Evolutionary conservation across 225 moss, liverwort and hornwort genomes (phyloP), one percentile per base, ranked within the genome.

Genomic region (Pseudoscleropodium purum): DNA sequence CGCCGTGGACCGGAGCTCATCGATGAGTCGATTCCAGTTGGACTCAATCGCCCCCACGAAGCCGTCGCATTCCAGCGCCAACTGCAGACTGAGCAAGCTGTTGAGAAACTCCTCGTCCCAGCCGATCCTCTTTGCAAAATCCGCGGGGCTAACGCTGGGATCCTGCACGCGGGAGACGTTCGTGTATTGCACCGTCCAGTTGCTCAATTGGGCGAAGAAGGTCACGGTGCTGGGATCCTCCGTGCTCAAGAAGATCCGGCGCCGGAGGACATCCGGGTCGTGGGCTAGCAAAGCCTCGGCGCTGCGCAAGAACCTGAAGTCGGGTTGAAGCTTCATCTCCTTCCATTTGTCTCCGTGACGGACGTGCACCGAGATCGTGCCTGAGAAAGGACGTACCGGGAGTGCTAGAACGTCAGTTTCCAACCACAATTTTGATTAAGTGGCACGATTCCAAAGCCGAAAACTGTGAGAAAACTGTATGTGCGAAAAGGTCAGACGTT

Each of bases 41-140:
- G 89, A 89, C 21, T 37, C 11, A 8, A 92, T 81, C 4, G 36
- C 59, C 4, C 92, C 91, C 8, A 92, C 90, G 61, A 84, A 92
- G 20, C 87, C 91, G 17, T 92, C 91, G 91, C 92, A 92, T 47
- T 92, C 89, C 45, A 89, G 12, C 64, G 92, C 91, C 33, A 92
- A 37, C 67, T 92, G 87, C 87, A 92, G 59, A 36, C 68, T 92
- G 17, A 92, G 84, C 83, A 89, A 75, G 11, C 89, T 84, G 37
- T 92, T 91, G 30, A 92, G 75, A 62, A 92, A 91, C 67, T 91
- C 92, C 62, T 92, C 84, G 60, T 91, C 89, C 89, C 92, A 92
- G 20, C 87, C 89, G 47, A 89, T 90, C 70, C 37, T 33, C 15
- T 21, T 60, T 4, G 84, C 92, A 7, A 85, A 87, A 5, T 54